Evolutionary conservation across 768 basidiomycete species (phyloP), one percentile per base, ranked within the genome.

Genomic region (Phanerochaete carnosa): DNA sequence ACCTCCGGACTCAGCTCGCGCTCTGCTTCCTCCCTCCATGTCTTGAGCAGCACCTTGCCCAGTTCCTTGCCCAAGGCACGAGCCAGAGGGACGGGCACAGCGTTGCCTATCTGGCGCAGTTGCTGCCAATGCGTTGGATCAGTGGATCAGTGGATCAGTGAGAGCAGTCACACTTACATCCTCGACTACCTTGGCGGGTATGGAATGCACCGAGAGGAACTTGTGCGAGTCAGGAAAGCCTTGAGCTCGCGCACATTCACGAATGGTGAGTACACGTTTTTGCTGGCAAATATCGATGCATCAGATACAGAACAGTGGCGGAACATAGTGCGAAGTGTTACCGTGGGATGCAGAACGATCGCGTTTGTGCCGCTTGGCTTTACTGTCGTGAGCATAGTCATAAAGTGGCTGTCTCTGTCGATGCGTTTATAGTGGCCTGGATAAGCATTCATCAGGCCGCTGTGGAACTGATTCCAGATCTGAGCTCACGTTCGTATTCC

Each of bases 31-130:
- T 72, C 70, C 50, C 70, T 66, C 85, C 83, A 83, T 55, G 70
- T 72, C 61, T 77, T 72, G 22, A 82, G 60, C 39, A 85, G 63
- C 0, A 82, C 79, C 52, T 76, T 76, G 1, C 78, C 76, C 3
- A 83, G 67, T 7, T 74, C 72, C 55, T 71, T 75, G 9, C 86
- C 88, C 1, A 90, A 76, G 2, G 87, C 86, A 15, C 80, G 74
- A 3, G 87, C 87, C 23, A 91, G 76, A 2, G 86, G 86, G 12
- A 89, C 78, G 1, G 90, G 88, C 8, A 91, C 90, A 1, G 89
- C 90, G 66, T 92, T 92, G 0, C 90, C 91, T 47, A 92, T 91
- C 63, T 92, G 90, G 52, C 81, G 77, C 59, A 86, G 76, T 84
- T 88, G 87, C 90, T 92, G 62, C 25, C 7, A 16, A 58, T 13